Percentiles rank a stretch among this genome's conserved stretches.
These are phyloP conservation scores for Fusarium setosum DNA, from an alignment of 2,329 filamentous ascomycete genomes.

Conservation along the genomic window DNA sequence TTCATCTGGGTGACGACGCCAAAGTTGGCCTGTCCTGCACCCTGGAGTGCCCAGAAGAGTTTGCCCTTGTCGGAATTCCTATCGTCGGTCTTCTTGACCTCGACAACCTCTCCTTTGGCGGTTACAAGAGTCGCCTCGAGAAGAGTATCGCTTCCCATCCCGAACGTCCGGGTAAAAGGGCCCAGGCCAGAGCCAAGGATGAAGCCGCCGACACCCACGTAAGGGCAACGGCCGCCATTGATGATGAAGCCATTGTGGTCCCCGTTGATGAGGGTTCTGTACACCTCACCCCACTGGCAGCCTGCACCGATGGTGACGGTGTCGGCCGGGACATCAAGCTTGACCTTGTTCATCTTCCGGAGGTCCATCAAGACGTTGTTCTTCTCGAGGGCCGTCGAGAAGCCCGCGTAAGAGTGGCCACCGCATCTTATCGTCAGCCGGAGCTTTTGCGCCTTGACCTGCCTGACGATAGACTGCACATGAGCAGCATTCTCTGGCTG, in stretches of 20 bases:
- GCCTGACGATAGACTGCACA: not conserved
- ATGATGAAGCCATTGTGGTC: conserved; percentile 29
- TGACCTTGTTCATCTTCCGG: not conserved
- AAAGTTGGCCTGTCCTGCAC: conserved; percentile 53
- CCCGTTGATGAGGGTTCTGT: not conserved
- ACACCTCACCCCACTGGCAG: not conserved
- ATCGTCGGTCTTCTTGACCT: conserved; percentile 21
- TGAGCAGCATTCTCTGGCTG: not conserved
- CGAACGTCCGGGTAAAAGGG: conserved; percentile 42
- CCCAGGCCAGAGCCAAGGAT: conserved; percentile 49
- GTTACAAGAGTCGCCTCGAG: not conserved
- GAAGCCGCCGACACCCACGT: conserved; percentile 52
- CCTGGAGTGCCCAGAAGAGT: conserved; percentile 45
- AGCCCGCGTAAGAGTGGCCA: not conserved
- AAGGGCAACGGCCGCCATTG: conserved; percentile 47
- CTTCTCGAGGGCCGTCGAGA: not conserved
- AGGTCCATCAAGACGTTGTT: not conserved
- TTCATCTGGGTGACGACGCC: conserved; percentile 49
- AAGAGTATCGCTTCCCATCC: not conserved
- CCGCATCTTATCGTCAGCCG: not conserved
- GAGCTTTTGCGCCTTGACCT: not conserved
- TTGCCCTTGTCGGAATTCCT: not conserved
- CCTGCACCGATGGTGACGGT: not conserved
- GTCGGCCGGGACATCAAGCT: not conserved
- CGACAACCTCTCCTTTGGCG: not conserved